Percentiles rank a stretch among this genome's conserved stretches.
Evolutionary conservation across 2,329 filamentous ascomycete genomes (phyloP).

Genomic region (Penicillium brasilianum): DNA sequence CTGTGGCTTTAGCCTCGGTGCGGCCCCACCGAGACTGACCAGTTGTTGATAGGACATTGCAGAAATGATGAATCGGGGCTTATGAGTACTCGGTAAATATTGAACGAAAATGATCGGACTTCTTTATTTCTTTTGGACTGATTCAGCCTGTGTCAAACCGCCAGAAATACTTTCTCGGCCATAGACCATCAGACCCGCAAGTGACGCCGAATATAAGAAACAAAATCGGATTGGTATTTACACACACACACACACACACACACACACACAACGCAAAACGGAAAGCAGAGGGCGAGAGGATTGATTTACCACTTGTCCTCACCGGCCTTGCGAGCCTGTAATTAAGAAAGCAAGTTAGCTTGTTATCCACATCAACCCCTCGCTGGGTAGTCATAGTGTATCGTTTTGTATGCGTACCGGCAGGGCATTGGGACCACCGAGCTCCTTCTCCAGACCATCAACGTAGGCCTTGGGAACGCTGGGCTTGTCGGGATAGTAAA

Average conservation of each 20-base stretch:
- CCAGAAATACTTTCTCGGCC: slow-evolving; percentile 18
- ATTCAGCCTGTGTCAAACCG: slow-evolving; percentile 22
- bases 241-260: slow-evolving; percentile 48
- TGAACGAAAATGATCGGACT: slow-evolving; percentile 10
- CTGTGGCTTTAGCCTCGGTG: slow-evolving; percentile 7
- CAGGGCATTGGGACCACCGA: slow-evolving; percentile 71
- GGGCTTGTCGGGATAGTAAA: slow-evolving; percentile 73
- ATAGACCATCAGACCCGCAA: slow-evolving; percentile 34
- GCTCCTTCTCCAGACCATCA: slow-evolving; percentile 72
- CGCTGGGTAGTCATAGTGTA: not conserved
- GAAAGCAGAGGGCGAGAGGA: slow-evolving; percentile 23
- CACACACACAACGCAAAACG: slow-evolving; percentile 13
- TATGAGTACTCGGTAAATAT: not conserved
- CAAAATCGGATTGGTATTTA: slow-evolving; percentile 47
- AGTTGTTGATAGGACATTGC: not conserved
- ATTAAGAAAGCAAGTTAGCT: not conserved
- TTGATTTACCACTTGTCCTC: slow-evolving; percentile 45
- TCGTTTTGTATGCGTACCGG: slow-evolving; percentile 59
- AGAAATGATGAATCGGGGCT: not conserved
- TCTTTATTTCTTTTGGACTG: slow-evolving; percentile 23
- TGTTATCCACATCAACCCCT: not conserved
- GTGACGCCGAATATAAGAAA: slow-evolving; percentile 41
- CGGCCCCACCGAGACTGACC: slow-evolving; percentile 4
- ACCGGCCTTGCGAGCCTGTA: slow-evolving; percentile 46
- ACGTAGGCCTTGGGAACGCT: slow-evolving; percentile 71